Percentiles rank a stretch among this genome's conserved stretches.
phyloP scores from a whole-genome alignment of 2,329 filamentous ascomycete species.

The Talaromyces sp. region DNA sequence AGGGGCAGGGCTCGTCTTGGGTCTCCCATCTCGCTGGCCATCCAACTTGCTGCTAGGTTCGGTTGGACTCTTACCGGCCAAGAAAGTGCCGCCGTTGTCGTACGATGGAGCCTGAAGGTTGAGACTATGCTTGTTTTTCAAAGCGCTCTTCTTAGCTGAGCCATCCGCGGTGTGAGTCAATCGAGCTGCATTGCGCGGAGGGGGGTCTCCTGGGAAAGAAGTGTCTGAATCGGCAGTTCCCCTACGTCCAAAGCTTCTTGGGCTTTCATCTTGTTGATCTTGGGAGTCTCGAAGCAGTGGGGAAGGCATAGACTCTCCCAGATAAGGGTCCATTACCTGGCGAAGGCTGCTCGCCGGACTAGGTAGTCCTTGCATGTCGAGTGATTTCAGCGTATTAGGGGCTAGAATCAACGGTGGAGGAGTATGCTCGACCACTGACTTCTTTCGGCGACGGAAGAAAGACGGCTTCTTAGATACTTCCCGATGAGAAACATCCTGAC shows the following conservation, averaged over 20 bases:
- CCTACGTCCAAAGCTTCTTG: constrained; percentile 6
- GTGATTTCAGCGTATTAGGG: constrained; percentile 36
- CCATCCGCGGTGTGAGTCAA: constrained; percentile 15
- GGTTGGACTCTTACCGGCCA: constrained; percentile 31
- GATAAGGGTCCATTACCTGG: constrained; percentile 81
- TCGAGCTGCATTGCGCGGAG: constrained; percentile 2
- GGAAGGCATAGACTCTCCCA: constrained; percentile 37
- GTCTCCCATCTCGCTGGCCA: constrained; percentile 11
- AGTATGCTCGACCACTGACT: constrained; percentile 68
- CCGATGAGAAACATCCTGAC: constrained; percentile 32
- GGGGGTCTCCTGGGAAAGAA: constrained; percentile 3
- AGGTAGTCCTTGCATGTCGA: constrained; percentile 32
- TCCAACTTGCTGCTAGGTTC: constrained; percentile 20
- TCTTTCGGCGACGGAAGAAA: constrained; percentile 91
- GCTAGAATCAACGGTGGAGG: constrained; percentile 53
- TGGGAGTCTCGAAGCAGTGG: constrained; percentile 16
- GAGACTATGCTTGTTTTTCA: constrained; percentile 23
- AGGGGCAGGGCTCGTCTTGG: constrained; percentile 19
- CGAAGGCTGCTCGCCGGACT: constrained; percentile 76
- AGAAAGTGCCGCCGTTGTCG: constrained; percentile 26
- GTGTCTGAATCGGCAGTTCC: not conserved
- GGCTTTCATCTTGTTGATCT: constrained; percentile 16
- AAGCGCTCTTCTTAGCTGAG: constrained; percentile 18
- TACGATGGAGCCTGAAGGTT: constrained; percentile 21
- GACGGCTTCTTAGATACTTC: constrained; percentile 89